Evolutionary conservation across 2,329 filamentous ascomycete genomes (phyloP), one percentile per base, ranked within the genome.

Genomic region (Monilinia vaccinii-corymbosi): DNA sequence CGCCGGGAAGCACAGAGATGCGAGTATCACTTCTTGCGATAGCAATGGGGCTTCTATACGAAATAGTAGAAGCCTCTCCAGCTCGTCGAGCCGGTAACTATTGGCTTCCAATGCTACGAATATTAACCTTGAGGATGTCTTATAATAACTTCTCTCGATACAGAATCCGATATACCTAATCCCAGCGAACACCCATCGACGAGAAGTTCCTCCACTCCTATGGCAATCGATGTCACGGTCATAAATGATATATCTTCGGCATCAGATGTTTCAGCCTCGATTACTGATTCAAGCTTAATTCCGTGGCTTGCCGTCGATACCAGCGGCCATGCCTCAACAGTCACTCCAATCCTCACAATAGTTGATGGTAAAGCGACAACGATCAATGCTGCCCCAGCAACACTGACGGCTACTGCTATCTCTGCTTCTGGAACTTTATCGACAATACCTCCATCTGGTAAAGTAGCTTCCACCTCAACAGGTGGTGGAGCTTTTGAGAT

Each of bases 281-380:
- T 58, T 23, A 60, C 47, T 23, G 52, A 60, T 50, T 45, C 48
- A 10, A 50, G 25, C 18, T 60, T 69, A 16, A 57, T 63, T 44
- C 66, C 68, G 21, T 71, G 65, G 66, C 63, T 71, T 18, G 66
- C 68, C 5, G 65, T 70, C 31, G 62, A 67, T 61, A 61, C 62
- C n/a, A 68, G 62, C 56, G 68, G 67, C 16, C 36, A 58, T 23
- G 62, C 63, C 2, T 66, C 69, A 23, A 71, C 68, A 3, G 63
- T 68, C 32, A 70, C 67, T 16, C 67, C 69, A 1, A 58, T 64
- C 45, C 48, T 67, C 44, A 68, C 65, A 23, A 67, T 64, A 7
- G 59, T 69, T 14, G 62, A 63, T 45, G 64, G 67, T 9, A 63
- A 64, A 50, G 60, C 63, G 25, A 69, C 63, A 31, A 70, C 65